These are phyloP conservation scores for Kwoniella shandongensis DNA, from an alignment of 768 basidiomycete genomes.

Conservation along the genomic window DNA sequence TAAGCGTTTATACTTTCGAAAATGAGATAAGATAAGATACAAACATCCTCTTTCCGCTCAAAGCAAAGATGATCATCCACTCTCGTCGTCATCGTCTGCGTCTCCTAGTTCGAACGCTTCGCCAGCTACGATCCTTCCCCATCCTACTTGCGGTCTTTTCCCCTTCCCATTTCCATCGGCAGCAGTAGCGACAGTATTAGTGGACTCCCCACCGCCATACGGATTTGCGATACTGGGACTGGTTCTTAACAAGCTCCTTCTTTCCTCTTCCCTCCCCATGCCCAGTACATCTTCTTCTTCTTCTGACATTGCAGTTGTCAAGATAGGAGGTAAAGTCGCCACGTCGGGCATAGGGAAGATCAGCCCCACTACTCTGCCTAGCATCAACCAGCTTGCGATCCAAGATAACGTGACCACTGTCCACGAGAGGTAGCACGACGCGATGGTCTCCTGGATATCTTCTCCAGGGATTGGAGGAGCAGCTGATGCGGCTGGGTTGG, in stretches of 20 bases:
- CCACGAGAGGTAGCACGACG: conserved; percentile 26
- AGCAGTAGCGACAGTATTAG: background rate
- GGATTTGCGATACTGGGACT: background rate
- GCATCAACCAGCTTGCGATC: conserved; percentile 36
- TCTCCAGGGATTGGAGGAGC: conserved; percentile 12
- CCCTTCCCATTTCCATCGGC: background rate
- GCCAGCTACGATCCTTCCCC: conserved; percentile 41
- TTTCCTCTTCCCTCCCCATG: background rate
- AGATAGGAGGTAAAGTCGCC: background rate
- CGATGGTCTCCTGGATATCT: conserved; percentile 9
- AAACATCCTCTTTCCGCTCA: too few relatives aligned
- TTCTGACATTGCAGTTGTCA: background rate
- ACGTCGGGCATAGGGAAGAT: conserved; percentile 38
- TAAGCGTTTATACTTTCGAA: too few relatives aligned
- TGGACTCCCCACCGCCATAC: background rate
- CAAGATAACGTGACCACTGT: conserved; percentile 31
- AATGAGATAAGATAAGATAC: too few relatives aligned
- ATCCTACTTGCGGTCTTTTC: conserved; percentile 32
- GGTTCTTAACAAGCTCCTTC: background rate
- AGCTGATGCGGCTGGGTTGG: conserved; percentile 29
- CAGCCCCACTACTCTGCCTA: conserved; percentile 33
- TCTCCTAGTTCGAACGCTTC: conserved; percentile 44
- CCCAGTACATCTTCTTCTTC: conserved; percentile 14
- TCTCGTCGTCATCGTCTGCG: conserved; percentile 26
- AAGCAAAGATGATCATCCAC: too few relatives aligned